Evolutionary conservation across 2,329 filamentous ascomycete genomes (phyloP).

Genomic region (Sporothrix globosa): DNA sequence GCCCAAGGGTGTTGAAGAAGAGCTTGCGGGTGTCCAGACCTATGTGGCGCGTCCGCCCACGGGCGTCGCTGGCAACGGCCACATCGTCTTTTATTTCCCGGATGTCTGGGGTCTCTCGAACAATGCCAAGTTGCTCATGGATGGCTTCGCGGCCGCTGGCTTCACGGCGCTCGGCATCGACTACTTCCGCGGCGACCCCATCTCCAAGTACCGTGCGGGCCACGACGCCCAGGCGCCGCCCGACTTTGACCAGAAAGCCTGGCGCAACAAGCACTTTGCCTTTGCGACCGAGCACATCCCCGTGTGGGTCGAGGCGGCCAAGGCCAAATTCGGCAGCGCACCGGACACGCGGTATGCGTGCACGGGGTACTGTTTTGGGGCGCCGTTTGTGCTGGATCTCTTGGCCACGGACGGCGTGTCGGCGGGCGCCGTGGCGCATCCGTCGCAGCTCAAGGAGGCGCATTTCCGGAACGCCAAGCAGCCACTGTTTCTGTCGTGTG

Average conservation of each 20-base stretch:
- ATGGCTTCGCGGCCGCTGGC: conserved; percentile 35
- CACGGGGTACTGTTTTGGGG: conserved; percentile 50
- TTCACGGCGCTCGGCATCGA: conserved; percentile 36
- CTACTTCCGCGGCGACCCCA: conserved; percentile 41
- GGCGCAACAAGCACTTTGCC: conserved; percentile 51
- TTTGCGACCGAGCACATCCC: conserved; percentile 51
- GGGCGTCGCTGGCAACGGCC: conserved; percentile 32
- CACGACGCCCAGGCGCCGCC: conserved; percentile 42
- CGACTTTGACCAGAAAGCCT: conserved; percentile 53
- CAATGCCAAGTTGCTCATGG: conserved; percentile 39
- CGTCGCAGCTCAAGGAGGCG: conserved; percentile 53
- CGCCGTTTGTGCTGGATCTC: conserved; percentile 51
- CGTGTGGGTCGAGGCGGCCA: conserved; percentile 49
- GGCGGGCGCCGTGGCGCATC: conserved; percentile 56
- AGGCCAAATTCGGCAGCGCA: conserved; percentile 43
- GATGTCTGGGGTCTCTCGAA: conserved; percentile 37
- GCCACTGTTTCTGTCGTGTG: conserved; percentile 52
- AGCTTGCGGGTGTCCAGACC: conserved; percentile 38
- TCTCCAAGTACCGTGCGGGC: conserved; percentile 39
- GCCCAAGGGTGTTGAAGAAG: conserved; percentile 36
- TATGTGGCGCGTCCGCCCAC: conserved; percentile 38
- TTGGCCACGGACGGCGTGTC: conserved; percentile 45
- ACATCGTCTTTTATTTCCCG: conserved; percentile 37
- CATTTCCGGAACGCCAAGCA: conserved; percentile 49
- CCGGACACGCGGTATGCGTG: conserved; percentile 46